Percentiles rank a stretch among this genome's conserved stretches.
These are phyloP conservation scores for Neurospora africana DNA, from an alignment of 495 filamentous ascomycete species.

Conservation along the genomic window DNA sequence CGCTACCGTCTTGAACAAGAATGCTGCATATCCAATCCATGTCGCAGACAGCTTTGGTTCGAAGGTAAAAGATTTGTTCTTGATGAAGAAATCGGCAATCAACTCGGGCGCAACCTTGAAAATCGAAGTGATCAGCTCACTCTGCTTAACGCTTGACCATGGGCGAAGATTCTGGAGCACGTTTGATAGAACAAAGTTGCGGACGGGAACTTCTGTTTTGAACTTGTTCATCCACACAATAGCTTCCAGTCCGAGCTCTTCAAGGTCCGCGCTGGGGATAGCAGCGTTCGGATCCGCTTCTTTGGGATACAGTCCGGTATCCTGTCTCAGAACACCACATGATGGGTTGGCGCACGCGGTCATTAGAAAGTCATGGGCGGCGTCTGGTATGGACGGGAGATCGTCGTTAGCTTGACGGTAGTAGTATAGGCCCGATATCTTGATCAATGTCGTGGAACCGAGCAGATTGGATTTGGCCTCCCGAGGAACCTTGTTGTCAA, in stretches of 20 bases:
- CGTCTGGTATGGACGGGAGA: constrained; percentile 40
- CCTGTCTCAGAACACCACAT: constrained; percentile 56
- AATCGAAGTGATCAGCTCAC: constrained; percentile 66
- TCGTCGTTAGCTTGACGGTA: constrained; percentile 33
- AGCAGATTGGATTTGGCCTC: constrained; percentile 63
- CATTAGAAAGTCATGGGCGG: constrained; percentile 61
- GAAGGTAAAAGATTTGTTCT: constrained; percentile 68
- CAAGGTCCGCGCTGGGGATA: constrained; percentile 27
- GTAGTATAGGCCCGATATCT: constrained; percentile 61
- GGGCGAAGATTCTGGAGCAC: constrained; percentile 75
- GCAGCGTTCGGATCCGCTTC: constrained; percentile 46
- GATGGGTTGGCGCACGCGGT: constrained; percentile 60
- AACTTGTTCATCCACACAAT: constrained; percentile 57
- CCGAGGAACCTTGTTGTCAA: constrained; percentile 57
- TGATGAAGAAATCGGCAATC: constrained; percentile 72
- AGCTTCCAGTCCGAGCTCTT: constrained; percentile 61
- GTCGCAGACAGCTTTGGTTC: constrained; percentile 85
- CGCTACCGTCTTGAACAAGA: constrained; percentile 68
- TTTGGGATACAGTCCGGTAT: constrained; percentile 65
- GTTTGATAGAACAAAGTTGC: constrained; percentile 61
- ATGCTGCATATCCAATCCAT: constrained; percentile 87
- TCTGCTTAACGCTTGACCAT: constrained; percentile 69
- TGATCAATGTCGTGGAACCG: constrained; percentile 55
- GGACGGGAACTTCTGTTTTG: constrained; percentile 53
- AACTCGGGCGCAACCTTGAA: constrained; percentile 76